These are phyloP conservation scores for Picea glauca DNA, from an alignment of 75 land plant species.

Conservation along the genomic window DNA sequence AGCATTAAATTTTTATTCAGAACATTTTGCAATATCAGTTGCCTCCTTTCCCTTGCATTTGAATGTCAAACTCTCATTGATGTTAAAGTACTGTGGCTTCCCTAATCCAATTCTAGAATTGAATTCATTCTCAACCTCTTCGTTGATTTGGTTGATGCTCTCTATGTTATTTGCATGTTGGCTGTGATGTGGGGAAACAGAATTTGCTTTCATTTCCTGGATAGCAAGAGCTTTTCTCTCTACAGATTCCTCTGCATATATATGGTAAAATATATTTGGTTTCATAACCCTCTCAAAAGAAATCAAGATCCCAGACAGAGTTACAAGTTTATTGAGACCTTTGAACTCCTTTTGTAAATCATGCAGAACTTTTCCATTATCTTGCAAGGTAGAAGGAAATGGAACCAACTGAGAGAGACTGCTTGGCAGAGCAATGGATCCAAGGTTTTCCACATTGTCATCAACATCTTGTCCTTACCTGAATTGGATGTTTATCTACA, in stretches of 20 bases:
- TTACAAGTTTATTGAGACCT: slow-evolving; percentile 18
- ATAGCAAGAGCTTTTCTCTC: neutral
- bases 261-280: neutral
- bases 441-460: slow-evolving; percentile 9
- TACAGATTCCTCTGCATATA: neutral
- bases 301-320: neutral
- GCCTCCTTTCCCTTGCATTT: neutral
- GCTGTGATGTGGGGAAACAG: neutral
- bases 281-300: neutral
- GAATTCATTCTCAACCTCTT: neutral
- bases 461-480: slow-evolving; percentile 6
- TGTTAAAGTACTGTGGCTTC: neutral
- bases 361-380: slow-evolving; percentile 23
- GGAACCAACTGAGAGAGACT: slow-evolving; percentile 23
- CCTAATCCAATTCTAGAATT: neutral
- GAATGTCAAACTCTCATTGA: too few species aligned
- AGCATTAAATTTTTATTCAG: neutral
- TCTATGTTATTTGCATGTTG: neutral
- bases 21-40: neutral
- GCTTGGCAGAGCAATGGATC: slow-evolving; percentile 14
- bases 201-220: neutral
- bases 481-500: slow-evolving; percentile 12
- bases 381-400: slow-evolving; percentile 18
- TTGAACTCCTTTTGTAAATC: slow-evolving; percentile 18
- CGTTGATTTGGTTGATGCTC: neutral